Conservation (phyloP, 805 yeast species). For the Candida methanosorbosa region DNA sequence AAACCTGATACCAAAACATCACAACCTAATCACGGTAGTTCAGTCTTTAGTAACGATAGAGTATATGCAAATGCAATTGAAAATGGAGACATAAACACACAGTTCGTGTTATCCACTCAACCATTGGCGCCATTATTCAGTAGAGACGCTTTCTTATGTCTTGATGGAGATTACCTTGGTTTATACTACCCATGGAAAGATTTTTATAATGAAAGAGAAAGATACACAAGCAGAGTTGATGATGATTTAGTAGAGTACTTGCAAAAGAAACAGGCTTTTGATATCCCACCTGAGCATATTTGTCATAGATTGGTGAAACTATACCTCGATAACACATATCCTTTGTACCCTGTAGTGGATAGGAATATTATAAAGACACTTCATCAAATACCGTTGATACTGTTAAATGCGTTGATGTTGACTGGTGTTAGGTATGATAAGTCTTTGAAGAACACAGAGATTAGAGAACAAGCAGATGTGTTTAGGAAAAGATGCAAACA, state of each 20-base stretch:
- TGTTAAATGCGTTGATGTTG: slow-evolving; percentile 22
- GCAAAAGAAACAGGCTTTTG: slow-evolving; percentile 16
- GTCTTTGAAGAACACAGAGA: slow-evolving; percentile 4
- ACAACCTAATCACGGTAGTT: no score
- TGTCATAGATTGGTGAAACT: slow-evolving; percentile 13
- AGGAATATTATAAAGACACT: slow-evolving; percentile 11
- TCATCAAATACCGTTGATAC: slow-evolving; percentile 12
- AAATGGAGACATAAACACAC: slow-evolving; percentile 14
- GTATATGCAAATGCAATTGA: slow-evolving; percentile 17
- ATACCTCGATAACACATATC: slow-evolving; percentile 18
- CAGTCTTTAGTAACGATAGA: slow-evolving; percentile 15
- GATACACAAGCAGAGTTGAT: slow-evolving; percentile 6
- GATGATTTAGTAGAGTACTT: slow-evolving; percentile 19
- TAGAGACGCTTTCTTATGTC: slow-evolving; percentile 21
- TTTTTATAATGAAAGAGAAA: slow-evolving; percentile 10
- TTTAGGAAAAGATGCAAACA: slow-evolving; percentile 17
- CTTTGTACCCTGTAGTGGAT: slow-evolving; percentile 22
- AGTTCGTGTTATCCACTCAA: slow-evolving; percentile 23
- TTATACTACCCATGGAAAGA: slow-evolving; percentile 25
- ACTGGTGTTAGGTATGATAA: slow-evolving; percentile 16
- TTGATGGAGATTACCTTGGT: slow-evolving; percentile 22
- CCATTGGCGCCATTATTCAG: slow-evolving; percentile 24
- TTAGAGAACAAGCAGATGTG: slow-evolving; percentile 14
- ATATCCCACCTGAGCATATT: slow-evolving; percentile 12
- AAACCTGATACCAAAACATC: neutral